Base-by-base conservation (phyloP, 148 eudicot genomes). In the Vaccinium vitisidaea region DNA sequence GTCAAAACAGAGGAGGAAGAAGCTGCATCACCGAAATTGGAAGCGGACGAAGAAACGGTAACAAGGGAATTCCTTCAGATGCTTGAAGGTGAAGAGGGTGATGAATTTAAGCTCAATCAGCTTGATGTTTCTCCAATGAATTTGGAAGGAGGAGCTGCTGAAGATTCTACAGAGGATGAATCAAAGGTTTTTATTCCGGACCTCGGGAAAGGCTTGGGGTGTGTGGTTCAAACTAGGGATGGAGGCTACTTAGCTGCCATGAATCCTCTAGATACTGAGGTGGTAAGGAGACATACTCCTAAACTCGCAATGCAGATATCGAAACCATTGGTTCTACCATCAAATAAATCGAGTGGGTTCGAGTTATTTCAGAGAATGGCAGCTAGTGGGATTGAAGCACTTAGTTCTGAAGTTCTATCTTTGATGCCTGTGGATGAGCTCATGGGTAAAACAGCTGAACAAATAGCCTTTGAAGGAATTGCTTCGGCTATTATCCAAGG, bases 401-500 rank as follows among this genome's bases (percentile, higher is more conserved):
- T 97, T 80, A 82, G 96, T 87, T 86, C 95, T 0, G 93, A 91
- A 84, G 83, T 93, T 18, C 83, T 89, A 32, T 82, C 93, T 32
- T n/a, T 92, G 89, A 95, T 94, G 99, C 91, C 97, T 2, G 83
- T 95, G 23, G 99, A 97, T 52, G 99, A 97, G 53, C 86, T 97
- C 67, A 80, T 83, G 78, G 99, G 95, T 39, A 97, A 96, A 86
- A 93, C 99, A 1, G 95, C 99, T 4, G 98, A 94, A 82, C 99
- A 97, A 84, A 88, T 95, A 83, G 98, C 99, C n/a, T 97, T 97
- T 75, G 99, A 97, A 87, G 99, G 99, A n/a, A 93, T 97, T 80
- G 98, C 98, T 79, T 92, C 97, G 39, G 97, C 94, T 58, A 95
- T 97, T 63, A 94, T 97, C 80, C 90, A 90, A 54, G 98, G 99